Percentiles rank a stretch among this genome's conserved stretches.
phyloP scores from a whole-genome alignment of 441 rosid species.

The Aleurites moluccanus region DNA sequence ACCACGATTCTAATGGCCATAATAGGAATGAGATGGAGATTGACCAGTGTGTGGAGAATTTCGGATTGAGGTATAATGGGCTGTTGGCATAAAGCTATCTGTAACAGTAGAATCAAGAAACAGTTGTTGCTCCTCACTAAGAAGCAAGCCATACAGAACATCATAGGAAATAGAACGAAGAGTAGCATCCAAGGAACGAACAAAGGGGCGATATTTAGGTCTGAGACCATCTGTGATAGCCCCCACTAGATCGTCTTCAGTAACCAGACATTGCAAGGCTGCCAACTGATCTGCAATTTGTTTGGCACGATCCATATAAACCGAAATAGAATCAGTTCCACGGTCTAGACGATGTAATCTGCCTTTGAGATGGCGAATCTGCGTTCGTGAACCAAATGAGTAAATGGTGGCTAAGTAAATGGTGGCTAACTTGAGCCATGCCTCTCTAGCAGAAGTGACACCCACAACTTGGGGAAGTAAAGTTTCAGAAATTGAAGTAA shows the following conservation, averaged over 20 bases:
- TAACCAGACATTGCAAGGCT: neutral
- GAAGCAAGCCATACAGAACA: neutral
- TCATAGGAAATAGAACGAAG: neutral
- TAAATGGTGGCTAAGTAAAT: neutral
- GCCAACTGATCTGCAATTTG: neutral
- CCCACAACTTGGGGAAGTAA: neutral
- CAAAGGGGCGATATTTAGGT: neutral
- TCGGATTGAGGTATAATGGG: too few relatives aligned
- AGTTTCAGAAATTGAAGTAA: too few relatives aligned
- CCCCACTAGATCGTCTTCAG: neutral
- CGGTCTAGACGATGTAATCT: neutral
- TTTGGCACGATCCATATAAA: neutral
- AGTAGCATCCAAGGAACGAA: neutral
- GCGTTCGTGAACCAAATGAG: neutral
- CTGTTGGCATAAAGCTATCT: too few relatives aligned
- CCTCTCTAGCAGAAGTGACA: neutral
- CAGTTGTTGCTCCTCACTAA: neutral
- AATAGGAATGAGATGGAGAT: too few relatives aligned
- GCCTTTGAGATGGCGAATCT: neutral
- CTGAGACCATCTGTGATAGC: neutral
- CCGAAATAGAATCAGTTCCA: neutral
- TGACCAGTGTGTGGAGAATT: too few relatives aligned
- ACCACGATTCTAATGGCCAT: too few relatives aligned
- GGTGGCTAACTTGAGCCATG: neutral
- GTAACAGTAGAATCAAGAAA: too few relatives aligned